Base-by-base conservation (phyloP, 306 rosid species). In the Acacia crassicarpa region DNA sequence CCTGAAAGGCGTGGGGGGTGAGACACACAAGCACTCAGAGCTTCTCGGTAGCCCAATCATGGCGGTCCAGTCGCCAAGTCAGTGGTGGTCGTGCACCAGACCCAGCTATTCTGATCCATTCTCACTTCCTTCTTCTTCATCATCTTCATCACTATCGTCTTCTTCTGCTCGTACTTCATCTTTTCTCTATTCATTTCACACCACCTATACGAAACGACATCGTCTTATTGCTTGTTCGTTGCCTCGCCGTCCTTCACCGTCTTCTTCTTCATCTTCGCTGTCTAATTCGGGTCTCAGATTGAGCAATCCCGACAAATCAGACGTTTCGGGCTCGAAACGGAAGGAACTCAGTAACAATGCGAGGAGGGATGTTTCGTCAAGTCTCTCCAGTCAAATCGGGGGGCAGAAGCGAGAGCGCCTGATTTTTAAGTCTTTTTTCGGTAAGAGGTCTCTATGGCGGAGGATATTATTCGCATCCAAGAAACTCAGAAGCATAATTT, bases 401-500 rank as follows among this genome's bases (percentile, higher is more conserved):
- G 53, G 69, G 44, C 80, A 59, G 16, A 35, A 48, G 17, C 41
- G 46, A 35, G 27, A 13, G 17, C 13, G 67, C 19, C 41, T 56
- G 38, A 85, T 74, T 74, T 77, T 87, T 12, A 86, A 81, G 54
- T 74, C 94, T 10, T 71, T 84, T 48, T 85, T 82, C n/a, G 83
- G 85, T 35, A 84, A 72, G 17, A 86, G 83, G 81, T 71, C 85
- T 69, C 81, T 89, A 17, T 83, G 86, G 92, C 80, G 86, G 76
- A 83, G 91, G 80, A 85, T 89, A 45, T 81, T 86, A 41, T 88
- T 86, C 78, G 86, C 93, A 0, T 90, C 94, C 51, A 89, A 80
- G 84, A 92, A 87, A 87, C 85, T 87, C 44, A 85, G 91, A 81
- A 88, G 93, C 89, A 84, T 92, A 51, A 76, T 92, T 80, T 77